Evolutionary conservation across 139 green algal genomes (phyloP), one percentile per base, ranked within the genome.

Genomic region (Chlorella vulgaris): DNA sequence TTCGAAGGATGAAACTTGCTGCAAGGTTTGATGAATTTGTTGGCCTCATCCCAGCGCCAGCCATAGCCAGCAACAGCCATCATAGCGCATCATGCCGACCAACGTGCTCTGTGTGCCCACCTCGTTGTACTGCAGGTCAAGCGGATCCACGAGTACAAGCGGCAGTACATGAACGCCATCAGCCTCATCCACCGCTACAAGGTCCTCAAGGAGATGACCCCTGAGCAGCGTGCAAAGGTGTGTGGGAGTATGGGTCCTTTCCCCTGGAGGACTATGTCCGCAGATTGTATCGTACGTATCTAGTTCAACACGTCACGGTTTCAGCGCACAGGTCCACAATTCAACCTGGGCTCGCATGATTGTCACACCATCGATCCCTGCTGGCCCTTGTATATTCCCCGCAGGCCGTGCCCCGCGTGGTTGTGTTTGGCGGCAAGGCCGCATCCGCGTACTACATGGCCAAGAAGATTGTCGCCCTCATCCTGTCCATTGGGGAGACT

Each of bases 381-480:
- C 47, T 58, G 13, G 15, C 15, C 47, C 47, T 58, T 58, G 47
- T 24, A 58, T 15, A n/a, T 58, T 10, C 10, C 47, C 10, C 15
- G 47, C 47, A 88, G 66, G 74, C 89, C 31, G 81, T 86, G 36
- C 93, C 93, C 21, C 88, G 90, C 53, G 90, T 91, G 33, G 70
- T 77, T 26, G 86, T 97, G 29, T 88, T 97, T 67, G 93, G 93
- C 69, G 91, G 93, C 73, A 97, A 98, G 89, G 95, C 95, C 24
- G 95, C 94, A 38, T 93, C 93, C 29, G 96, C 95, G 36, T 99
- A 99, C 87, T 91, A 95, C 81, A 95, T 97, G 92, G 97, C 97
- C 70, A 99, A 99, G 95, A 93, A 95, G 85, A 99, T 99, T 88
- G 97, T 99, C 74, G 91, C 93, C 82, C 92, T 99, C 35, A 85